These are phyloP conservation scores for Suhomyces wounanorum DNA, from an alignment of 1,139 yeast species.

Conservation along the genomic window DNA sequence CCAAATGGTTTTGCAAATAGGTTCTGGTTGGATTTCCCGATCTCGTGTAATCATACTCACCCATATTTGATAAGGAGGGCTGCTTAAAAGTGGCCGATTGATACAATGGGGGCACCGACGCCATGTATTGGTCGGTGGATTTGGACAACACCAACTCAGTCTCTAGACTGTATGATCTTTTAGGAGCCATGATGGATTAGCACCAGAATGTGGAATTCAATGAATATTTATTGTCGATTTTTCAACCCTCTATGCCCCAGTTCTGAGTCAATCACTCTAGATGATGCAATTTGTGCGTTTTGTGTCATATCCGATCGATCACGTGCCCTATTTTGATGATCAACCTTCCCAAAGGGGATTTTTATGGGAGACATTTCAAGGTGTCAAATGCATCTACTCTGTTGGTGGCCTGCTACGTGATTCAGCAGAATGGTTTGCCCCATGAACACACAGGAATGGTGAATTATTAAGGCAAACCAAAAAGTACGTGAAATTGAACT, in stretches of 20 bases:
- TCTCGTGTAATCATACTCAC: constrained; percentile 87
- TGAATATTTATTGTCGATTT: constrained; percentile 4
- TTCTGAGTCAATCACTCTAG: constrained; percentile 14
- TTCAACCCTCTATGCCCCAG: constrained; percentile 4
- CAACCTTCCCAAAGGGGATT: too few relatives aligned
- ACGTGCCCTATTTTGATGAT: not conserved
- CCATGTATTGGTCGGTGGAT: constrained; percentile 70
- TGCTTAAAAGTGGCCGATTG: constrained; percentile 94
- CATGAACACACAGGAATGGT: too few relatives aligned
- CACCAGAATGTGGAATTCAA: not conserved
- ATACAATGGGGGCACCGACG: constrained; percentile 87
- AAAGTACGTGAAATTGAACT: too few relatives aligned
- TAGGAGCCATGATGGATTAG: constrained; percentile 17
- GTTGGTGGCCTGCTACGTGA: too few relatives aligned
- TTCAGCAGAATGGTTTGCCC: too few relatives aligned
- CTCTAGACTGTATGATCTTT: constrained; percentile 52
- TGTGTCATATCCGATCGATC: constrained; percentile 1
- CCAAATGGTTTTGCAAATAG: constrained; percentile 72
- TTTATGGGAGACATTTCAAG: too few relatives aligned
- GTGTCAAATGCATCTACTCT: too few relatives aligned
- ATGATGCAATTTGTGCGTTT: constrained; percentile 12
- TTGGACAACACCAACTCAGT: constrained; percentile 74
- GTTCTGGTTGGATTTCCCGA: constrained; percentile 95
- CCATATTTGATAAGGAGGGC: constrained; percentile 71
- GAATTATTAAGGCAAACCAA: too few relatives aligned